Conservation (phyloP, 495 filamentous ascomycete species). For the Penicillium arizonense region DNA sequence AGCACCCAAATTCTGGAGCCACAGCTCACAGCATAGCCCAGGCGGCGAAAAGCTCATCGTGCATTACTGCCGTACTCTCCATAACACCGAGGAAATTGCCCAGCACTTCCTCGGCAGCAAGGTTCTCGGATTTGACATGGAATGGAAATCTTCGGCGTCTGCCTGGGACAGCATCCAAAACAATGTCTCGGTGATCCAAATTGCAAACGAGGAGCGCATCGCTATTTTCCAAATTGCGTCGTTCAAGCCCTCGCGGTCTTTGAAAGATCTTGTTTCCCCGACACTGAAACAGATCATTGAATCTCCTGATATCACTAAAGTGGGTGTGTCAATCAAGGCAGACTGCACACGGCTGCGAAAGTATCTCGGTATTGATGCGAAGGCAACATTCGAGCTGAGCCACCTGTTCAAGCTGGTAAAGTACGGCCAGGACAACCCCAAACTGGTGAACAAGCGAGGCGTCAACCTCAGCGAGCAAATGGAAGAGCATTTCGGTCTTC, state of each 20-base stretch:
- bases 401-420: slow-evolving; percentile 75
- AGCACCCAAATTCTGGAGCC: slow-evolving; percentile 58
- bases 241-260: slow-evolving; percentile 44
- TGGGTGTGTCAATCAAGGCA: slow-evolving; percentile 72
- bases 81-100: slow-evolving; percentile 63
- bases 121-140: slow-evolving; percentile 81
- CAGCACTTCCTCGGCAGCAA: slow-evolving; percentile 66
- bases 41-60: slow-evolving; percentile 54
- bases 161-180: slow-evolving; percentile 47
- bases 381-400: slow-evolving; percentile 74
- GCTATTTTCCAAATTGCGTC: slow-evolving; percentile 76
- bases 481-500: slow-evolving; percentile 69
- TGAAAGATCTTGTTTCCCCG: slow-evolving; percentile 62
- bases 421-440: slow-evolving; percentile 48
- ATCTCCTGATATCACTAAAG: slow-evolving; percentile 65
- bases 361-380: slow-evolving; percentile 60
- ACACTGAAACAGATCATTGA: slow-evolving; percentile 70
- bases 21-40: slow-evolving; percentile 58
- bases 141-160: slow-evolving; percentile 65
- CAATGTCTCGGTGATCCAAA: slow-evolving; percentile 76
- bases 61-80: slow-evolving; percentile 71
- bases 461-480: slow-evolving; percentile 68
- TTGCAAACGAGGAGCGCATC: slow-evolving; percentile 77
- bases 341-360: slow-evolving; percentile 70
- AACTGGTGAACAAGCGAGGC: slow-evolving; percentile 60